Evolutionary conservation across 2,329 filamentous ascomycete genomes (phyloP).

Genomic region (Aspergillus eucalypticola): DNA sequence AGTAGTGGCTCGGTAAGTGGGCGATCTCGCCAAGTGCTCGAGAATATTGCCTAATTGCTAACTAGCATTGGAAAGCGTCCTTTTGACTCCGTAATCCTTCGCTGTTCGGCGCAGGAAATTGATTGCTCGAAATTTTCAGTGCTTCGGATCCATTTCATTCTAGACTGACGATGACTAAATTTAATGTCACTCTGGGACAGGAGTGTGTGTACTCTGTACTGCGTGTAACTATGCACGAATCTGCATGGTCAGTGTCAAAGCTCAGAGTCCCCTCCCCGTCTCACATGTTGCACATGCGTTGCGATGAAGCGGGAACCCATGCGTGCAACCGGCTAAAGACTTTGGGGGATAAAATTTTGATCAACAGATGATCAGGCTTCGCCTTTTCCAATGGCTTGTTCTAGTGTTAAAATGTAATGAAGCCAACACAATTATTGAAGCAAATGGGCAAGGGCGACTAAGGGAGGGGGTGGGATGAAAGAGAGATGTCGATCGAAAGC

Average conservation of each 20-base stretch:
- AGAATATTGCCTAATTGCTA: background rate
- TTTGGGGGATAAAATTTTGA: background rate
- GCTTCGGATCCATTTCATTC: background rate
- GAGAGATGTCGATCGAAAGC: background rate
- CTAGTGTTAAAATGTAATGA: background rate
- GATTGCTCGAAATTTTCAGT: background rate
- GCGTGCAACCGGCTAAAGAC: background rate
- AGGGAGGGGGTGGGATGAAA: too few species aligned
- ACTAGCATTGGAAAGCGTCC: background rate
- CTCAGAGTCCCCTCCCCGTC: background rate
- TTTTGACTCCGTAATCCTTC: background rate
- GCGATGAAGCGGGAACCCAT: background rate
- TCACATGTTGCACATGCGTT: background rate
- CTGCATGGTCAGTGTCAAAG: background rate
- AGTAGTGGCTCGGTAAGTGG: background rate
- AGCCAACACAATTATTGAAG: background rate
- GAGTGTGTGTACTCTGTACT: background rate
- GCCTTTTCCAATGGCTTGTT: background rate
- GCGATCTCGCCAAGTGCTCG: background rate
- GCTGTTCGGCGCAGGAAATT: background rate
- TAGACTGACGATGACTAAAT: background rate
- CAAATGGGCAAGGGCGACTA: background rate
- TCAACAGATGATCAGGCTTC: background rate
- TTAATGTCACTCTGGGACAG: background rate
- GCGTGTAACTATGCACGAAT: background rate